A percentile compares a stretch with the other conserved stretches of the same genome.
Evolutionary conservation across 768 basidiomycete genomes (phyloP).

Genomic region (Psilocybe azurescens): DNA sequence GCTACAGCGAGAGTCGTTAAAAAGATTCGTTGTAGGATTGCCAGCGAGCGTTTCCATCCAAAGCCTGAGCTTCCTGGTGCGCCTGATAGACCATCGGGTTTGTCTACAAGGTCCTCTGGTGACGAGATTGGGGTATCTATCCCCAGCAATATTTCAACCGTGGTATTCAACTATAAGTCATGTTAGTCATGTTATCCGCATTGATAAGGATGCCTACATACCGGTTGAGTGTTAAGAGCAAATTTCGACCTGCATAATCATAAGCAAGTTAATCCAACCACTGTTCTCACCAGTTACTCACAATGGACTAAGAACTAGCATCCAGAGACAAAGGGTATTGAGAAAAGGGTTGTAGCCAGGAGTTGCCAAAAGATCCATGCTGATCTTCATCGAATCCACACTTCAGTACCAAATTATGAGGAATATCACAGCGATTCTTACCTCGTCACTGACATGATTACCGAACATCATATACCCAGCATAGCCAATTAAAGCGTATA

Average conservation of each 20-base stretch:
- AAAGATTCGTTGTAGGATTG: slow-evolving; percentile 58
- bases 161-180: slow-evolving; percentile 69
- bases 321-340: slow-evolving; percentile 81
- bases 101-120: slow-evolving; percentile 44
- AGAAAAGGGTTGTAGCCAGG: slow-evolving; percentile 73
- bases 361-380: slow-evolving; percentile 76
- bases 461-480: slow-evolving; percentile 96
- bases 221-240: slow-evolving; percentile 82
- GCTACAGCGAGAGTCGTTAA: slow-evolving; percentile 65
- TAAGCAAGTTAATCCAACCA: neutral
- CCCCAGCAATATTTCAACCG: slow-evolving; percentile 79
- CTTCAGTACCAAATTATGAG: neutral
- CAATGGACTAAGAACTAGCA: slow-evolving; percentile 82
- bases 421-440: slow-evolving; percentile 26
- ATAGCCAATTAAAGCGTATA: slow-evolving; percentile 73
- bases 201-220: slow-evolving; percentile 37
- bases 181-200: neutral
- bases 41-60: slow-evolving; percentile 44
- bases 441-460: slow-evolving; percentile 78
- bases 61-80: slow-evolving; percentile 30
- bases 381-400: slow-evolving; percentile 58
- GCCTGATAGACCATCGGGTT: slow-evolving; percentile 37
- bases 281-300: slow-evolving; percentile 38
- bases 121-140: slow-evolving; percentile 52
- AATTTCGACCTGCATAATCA: slow-evolving; percentile 74